phyloP scores from a whole-genome alignment of 768 basidiomycete species.

The Boletus barrowsii region DNA sequence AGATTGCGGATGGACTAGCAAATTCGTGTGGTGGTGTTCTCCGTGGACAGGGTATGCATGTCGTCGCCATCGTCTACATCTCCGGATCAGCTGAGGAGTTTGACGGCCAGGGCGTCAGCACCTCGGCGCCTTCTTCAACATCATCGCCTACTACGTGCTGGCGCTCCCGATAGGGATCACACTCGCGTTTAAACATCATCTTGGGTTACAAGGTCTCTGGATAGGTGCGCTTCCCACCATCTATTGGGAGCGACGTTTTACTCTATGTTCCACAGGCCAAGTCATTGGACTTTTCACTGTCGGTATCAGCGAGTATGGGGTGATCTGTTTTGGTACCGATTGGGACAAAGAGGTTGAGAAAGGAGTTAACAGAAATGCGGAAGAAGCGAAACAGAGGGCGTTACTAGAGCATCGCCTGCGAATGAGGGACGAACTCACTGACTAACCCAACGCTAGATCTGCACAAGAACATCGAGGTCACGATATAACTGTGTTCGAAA shows the following conservation, averaged over 20 bases:
- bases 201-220: constrained; percentile 53
- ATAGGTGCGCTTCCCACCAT: constrained; percentile 33
- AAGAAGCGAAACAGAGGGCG: constrained; percentile 31
- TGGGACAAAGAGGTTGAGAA: constrained; percentile 46
- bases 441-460: constrained; percentile 7
- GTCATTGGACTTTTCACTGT: constrained; percentile 70
- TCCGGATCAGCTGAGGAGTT: constrained; percentile 1
- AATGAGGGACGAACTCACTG: constrained; percentile 13
- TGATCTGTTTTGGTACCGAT: constrained; percentile 52
- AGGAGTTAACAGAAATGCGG: constrained; percentile 37
- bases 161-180: constrained; percentile 51
- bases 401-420: constrained; percentile 20
- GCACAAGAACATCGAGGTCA: neutral
- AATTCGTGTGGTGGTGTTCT: constrained; percentile 50
- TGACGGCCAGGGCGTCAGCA: constrained; percentile 49
- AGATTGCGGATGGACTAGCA: constrained; percentile 52
- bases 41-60: constrained; percentile 42
- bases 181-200: constrained; percentile 44
- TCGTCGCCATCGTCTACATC: too few species aligned
- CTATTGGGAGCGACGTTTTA: constrained; percentile 8
- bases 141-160: constrained; percentile 59
- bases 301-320: constrained; percentile 63
- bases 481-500: neutral
- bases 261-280: constrained; percentile 46
- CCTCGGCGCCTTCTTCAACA: constrained; percentile 70